phyloP scores from a whole-genome alignment of 2,329 filamentous ascomycete species.

The Epichloe gansuensis region DNA sequence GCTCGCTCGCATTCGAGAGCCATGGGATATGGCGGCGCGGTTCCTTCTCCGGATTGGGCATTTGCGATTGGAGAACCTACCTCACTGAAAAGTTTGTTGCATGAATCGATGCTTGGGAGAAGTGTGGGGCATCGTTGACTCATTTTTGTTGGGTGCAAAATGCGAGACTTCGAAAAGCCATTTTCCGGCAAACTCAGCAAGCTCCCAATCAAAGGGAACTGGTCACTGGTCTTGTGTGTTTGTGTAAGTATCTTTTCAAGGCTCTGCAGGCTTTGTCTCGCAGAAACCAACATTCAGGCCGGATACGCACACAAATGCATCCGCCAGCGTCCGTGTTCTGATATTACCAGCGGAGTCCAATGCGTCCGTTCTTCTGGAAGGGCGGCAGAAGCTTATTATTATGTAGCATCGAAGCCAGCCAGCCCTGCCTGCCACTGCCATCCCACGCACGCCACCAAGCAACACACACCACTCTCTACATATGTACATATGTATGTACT shows the following conservation, averaged over 20 bases:
- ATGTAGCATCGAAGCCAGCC: not conserved
- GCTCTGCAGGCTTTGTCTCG: too few relatives aligned
- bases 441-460: too few relatives aligned
- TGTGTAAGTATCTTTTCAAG: too few relatives aligned
- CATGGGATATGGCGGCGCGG: not conserved
- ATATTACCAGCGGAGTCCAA: not conserved
- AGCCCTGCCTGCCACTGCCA: not conserved
- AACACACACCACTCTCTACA: too few relatives aligned
- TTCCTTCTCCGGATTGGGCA: not conserved
- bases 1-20: too few relatives aligned
- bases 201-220: too few relatives aligned
- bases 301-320: not conserved
- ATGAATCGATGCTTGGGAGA: not conserved
- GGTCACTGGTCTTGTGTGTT: too few relatives aligned
- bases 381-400: slow-evolving; percentile 16
- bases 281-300: not conserved
- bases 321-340: not conserved
- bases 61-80: not conserved
- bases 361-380: slow-evolving; percentile 16
- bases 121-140: not conserved
- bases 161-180: not conserved
- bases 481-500: too few relatives aligned
- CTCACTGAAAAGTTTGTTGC: not conserved
- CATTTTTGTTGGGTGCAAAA: too few relatives aligned
- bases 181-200: too few relatives aligned